phyloP scores from a whole-genome alignment of 192 early-diverging fungal species.

The Linnemannia schmuckeri region DNA sequence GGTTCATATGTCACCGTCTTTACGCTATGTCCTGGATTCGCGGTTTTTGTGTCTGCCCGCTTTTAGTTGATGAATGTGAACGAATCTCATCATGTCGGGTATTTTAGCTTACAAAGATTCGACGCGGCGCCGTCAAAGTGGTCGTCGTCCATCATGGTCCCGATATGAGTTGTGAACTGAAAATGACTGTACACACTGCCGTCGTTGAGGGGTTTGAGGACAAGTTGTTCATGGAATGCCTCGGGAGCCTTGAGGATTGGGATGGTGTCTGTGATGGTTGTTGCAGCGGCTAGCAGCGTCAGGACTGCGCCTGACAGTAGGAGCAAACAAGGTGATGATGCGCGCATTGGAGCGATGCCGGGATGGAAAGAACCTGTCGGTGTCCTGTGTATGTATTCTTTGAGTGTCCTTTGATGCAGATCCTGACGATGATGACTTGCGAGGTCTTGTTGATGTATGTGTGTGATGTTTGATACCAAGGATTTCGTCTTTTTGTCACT shows the following conservation, averaged over 20 bases:
- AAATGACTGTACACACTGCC: conserved; percentile 89
- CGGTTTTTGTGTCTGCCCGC: neutral
- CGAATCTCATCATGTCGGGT: neutral
- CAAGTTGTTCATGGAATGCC: conserved; percentile 76
- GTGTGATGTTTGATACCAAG: no score
- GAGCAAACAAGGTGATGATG: conserved; percentile 17
- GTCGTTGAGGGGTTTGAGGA: conserved; percentile 77
- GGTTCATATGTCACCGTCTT: neutral
- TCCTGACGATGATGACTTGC: neutral
- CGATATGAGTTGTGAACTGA: conserved; percentile 72
- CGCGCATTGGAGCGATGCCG: conserved; percentile 17
- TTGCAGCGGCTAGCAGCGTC: conserved; percentile 1
- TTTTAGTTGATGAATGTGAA: neutral
- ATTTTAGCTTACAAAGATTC: conserved; percentile 38
- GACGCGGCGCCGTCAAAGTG: conserved; percentile 42
- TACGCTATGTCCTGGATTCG: neutral
- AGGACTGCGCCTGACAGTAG: conserved; percentile 26
- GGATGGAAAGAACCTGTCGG: neutral
- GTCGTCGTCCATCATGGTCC: conserved; percentile 38
- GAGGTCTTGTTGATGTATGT: neutral
- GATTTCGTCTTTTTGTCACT: no score
- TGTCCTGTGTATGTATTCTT: neutral
- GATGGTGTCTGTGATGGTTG: neutral
- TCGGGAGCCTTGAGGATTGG: conserved; percentile 59
- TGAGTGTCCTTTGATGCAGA: neutral